These are phyloP conservation scores for Fusarium caatingaense DNA, from an alignment of 2,329 filamentous ascomycete species.

Conservation along the genomic window DNA sequence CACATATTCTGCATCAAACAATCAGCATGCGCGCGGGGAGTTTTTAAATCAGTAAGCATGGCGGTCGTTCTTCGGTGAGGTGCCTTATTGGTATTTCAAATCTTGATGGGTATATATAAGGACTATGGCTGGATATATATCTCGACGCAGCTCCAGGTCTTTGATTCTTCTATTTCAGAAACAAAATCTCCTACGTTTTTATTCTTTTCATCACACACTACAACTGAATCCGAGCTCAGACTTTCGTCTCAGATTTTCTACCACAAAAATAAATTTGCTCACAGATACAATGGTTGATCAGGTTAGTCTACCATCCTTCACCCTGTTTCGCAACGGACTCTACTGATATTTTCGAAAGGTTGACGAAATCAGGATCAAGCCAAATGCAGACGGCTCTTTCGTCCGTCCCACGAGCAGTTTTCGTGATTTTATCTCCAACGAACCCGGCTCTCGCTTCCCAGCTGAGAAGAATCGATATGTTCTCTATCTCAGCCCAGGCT, in stretches of 20 bases:
- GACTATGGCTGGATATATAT: not conserved
- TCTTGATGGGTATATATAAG: not conserved
- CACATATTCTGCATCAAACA: not conserved
- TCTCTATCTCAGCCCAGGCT: slow-evolving; percentile 69
- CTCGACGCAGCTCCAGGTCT: not conserved
- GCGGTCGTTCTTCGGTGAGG: no score
- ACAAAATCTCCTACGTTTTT: accelerated
- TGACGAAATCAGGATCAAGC: slow-evolving; percentile 15
- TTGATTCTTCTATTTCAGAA: not conserved
- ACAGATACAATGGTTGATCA: slow-evolving; percentile 25
- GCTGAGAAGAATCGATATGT: slow-evolving; percentile 70
- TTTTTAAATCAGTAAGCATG: not conserved
- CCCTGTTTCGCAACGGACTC: accelerated
- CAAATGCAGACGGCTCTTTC: slow-evolving; percentile 60
- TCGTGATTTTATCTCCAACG: slow-evolving; percentile 65
- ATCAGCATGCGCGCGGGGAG: not conserved
- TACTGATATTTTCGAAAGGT: not conserved
- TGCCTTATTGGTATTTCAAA: not conserved
- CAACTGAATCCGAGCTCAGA: accelerated
- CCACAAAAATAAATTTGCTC: accelerated
- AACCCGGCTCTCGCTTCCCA: slow-evolving; percentile 63
- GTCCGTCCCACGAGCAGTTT: slow-evolving; percentile 65
- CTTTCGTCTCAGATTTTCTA: not conserved
- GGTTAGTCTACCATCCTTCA: not conserved
- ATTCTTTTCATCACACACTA: no score